phyloP scores from a whole-genome alignment of 345 rosid species.

The Camelina sativa region DNA sequence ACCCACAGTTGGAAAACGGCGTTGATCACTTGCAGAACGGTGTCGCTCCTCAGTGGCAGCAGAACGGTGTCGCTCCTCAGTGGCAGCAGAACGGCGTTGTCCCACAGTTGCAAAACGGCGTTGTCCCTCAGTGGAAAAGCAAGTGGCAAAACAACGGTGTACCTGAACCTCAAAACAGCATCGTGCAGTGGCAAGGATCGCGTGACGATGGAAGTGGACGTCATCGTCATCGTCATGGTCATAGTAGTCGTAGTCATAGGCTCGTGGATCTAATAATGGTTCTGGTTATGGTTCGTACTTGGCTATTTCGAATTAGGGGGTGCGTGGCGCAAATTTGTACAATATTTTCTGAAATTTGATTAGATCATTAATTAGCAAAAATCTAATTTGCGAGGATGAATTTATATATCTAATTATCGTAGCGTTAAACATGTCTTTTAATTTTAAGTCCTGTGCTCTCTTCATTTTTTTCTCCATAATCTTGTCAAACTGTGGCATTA shows the following conservation, averaged over 20 bases:
- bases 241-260: constrained; percentile 16
- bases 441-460: not conserved
- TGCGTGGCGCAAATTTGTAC: not conserved
- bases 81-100: too few species aligned
- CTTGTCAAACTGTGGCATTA: not conserved
- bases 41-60: too few species aligned
- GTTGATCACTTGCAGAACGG: too few species aligned
- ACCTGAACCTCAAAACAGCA: not conserved
- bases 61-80: too few species aligned
- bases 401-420: not conserved
- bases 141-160: not conserved
- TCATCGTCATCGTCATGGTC: constrained; percentile 10
- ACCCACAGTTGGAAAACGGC: too few species aligned
- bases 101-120: too few species aligned
- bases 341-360: not conserved
- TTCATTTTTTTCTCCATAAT: not conserved
- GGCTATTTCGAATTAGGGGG: constrained; percentile 36
- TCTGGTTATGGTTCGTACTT: constrained; percentile 24
- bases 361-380: not conserved
- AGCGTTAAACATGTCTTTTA: too few species aligned
- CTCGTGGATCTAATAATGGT: constrained; percentile 14
- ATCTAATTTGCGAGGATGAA: not conserved
- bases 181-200: constrained; percentile 3
- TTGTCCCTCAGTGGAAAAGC: not conserved
- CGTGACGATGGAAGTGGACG: constrained; percentile 10